Evolutionary conservation across 1,284 basidiomycete genomes (phyloP).

Genomic region (Malassezia restricta): DNA sequence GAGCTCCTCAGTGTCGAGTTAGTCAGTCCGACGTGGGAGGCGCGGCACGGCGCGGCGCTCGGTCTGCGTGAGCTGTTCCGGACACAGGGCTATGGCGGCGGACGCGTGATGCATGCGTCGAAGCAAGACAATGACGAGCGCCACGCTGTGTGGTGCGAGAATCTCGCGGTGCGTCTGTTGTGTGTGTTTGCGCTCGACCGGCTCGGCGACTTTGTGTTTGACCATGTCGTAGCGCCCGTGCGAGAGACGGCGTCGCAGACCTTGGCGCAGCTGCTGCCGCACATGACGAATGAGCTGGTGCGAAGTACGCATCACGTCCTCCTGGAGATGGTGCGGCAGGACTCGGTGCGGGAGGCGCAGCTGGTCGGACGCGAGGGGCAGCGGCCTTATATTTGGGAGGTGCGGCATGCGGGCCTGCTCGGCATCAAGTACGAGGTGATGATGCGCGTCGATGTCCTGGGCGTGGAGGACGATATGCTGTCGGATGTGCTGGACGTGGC

Average conservation of each 20-base stretch:
- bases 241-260: constrained; percentile 93
- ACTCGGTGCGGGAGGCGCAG: constrained; percentile 47
- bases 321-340: constrained; percentile 84
- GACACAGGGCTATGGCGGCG: constrained; percentile 67
- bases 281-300: constrained; percentile 66
- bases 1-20: constrained; percentile 72
- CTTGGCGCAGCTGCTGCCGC: constrained; percentile 71
- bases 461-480: constrained; percentile 21
- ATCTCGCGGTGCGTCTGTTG: constrained; percentile 71
- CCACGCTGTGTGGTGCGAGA: constrained; percentile 79
- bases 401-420: constrained; percentile 86
- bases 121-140: constrained; percentile 18
- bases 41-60: constrained; percentile 83
- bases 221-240: constrained; percentile 93
- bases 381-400: constrained; percentile 75
- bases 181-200: constrained; percentile 88
- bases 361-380: not conserved
- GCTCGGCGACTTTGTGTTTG: constrained; percentile 93
- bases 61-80: constrained; percentile 80
- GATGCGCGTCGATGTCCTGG: constrained; percentile 69
- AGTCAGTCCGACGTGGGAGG: constrained; percentile 77
- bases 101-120: constrained; percentile 50
- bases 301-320: constrained; percentile 69
- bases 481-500: constrained; percentile 28
- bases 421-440: constrained; percentile 97